A percentile compares a stretch with the other conserved stretches of the same genome.
Evolutionary conservation across 305 asterid species (phyloP).

Genomic region (Fraxinus dipetala): DNA sequence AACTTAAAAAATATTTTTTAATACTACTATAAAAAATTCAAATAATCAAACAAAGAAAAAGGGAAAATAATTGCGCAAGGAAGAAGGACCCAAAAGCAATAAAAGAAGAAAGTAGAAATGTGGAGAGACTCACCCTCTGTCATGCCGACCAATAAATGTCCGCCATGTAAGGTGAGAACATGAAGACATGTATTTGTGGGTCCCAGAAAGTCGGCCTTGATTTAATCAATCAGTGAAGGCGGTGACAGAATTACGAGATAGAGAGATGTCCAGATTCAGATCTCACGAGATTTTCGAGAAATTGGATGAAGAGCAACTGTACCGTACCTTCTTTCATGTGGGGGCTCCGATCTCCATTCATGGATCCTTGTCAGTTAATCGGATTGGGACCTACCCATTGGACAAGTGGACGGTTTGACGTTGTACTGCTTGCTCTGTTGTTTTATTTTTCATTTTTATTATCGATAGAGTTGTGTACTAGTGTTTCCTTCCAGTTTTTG

Average conservation of each 20-base stretch:
- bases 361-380: conserved; percentile 20
- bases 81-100: background rate
- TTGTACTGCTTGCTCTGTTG: background rate
- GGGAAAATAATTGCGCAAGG: background rate
- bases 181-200: conserved; percentile 16
- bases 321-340: conserved; percentile 11
- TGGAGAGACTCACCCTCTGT: conserved; percentile 20
- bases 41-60: background rate
- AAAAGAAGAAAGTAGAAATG: background rate
- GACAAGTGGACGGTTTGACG: conserved; percentile 12
- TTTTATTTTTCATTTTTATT: background rate
- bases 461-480: background rate
- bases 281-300: conserved; percentile 26
- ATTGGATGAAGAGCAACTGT: conserved; percentile 12
- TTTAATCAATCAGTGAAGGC: conserved; percentile 13
- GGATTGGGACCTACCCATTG: conserved; percentile 5
- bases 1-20: too few relatives aligned
- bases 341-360: conserved; percentile 21
- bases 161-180: conserved; percentile 26
- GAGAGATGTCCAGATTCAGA: conserved; percentile 24
- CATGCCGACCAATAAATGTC: background rate
- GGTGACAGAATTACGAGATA: background rate
- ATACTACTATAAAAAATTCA: background rate
- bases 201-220: conserved; percentile 47
- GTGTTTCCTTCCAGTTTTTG: background rate